Percentiles rank a stretch among this genome's conserved stretches.
Conservation (phyloP, 192 early-diverging fungal genomes). For the Cetraspora pellucida region DNA sequence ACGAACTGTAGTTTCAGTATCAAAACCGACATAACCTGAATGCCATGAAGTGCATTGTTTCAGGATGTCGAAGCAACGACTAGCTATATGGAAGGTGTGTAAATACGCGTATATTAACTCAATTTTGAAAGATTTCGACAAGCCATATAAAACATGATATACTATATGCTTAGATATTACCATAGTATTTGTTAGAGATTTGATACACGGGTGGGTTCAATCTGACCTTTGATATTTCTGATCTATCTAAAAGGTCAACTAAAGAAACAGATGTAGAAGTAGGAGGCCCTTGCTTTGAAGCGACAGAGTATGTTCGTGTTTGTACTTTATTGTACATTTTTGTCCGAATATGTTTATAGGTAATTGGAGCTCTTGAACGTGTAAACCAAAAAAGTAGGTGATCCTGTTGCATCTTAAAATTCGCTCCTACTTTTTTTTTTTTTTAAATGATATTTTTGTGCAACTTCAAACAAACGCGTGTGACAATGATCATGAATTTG, state of each 20-base stretch:
- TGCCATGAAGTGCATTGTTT: not conserved
- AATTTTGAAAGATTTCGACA: not conserved
- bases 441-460: too few species aligned
- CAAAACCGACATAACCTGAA: conserved; percentile 43
- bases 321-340: conserved; percentile 2
- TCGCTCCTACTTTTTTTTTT: too few species aligned
- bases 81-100: not conserved
- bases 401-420: too few species aligned
- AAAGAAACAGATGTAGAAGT: not conserved
- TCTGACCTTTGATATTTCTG: not conserved
- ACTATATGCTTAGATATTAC: not conserved
- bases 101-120: not conserved
- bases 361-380: too few species aligned
- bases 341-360: not conserved
- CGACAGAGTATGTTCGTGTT: not conserved
- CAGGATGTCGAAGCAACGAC: conserved; percentile 14
- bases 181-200: not conserved
- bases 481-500: too few species aligned
- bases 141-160: not conserved
- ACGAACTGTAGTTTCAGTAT: conserved; percentile 45
- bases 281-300: not conserved
- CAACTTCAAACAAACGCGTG: too few species aligned
- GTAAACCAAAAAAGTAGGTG: too few species aligned
- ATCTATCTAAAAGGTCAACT: not conserved
- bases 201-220: conserved; percentile 11